Conservation (phyloP, 163 green algal species). For the Prototheca cutis region DNA sequence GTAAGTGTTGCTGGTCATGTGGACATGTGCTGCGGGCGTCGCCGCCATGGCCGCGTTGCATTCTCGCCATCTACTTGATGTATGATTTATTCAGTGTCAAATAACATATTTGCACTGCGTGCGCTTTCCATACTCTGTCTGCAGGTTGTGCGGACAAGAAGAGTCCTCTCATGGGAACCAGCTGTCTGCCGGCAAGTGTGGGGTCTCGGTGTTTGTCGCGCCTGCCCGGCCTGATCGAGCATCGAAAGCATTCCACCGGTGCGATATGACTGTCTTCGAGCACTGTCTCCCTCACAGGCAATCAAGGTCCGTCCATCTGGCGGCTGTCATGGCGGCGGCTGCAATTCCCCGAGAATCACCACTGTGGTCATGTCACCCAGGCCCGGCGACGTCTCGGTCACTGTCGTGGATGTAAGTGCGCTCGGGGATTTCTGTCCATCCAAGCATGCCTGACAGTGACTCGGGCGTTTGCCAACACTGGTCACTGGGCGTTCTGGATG, state of each 20-base stretch:
- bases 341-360: background rate
- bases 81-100: background rate
- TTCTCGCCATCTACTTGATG: too few relatives aligned
- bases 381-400: background rate
- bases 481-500: too few relatives aligned
- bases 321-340: background rate
- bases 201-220: background rate
- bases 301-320: background rate
- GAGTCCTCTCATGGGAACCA: background rate
- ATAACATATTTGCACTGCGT: background rate
- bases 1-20: background rate
- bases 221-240: background rate
- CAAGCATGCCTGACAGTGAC: too few relatives aligned
- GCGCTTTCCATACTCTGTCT: background rate
- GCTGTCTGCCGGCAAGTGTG: background rate
- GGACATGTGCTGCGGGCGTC: too few relatives aligned
- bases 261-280: background rate
- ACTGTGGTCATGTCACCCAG: conserved; percentile 1
- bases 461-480: too few relatives aligned
- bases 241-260: too few relatives aligned
- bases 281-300: background rate
- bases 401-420: background rate
- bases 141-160: background rate
- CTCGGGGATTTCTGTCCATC: too few relatives aligned
- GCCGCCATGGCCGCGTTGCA: too few relatives aligned